Conservation (phyloP, 805 yeast species). For the Ogataea haglerorum region DNA sequence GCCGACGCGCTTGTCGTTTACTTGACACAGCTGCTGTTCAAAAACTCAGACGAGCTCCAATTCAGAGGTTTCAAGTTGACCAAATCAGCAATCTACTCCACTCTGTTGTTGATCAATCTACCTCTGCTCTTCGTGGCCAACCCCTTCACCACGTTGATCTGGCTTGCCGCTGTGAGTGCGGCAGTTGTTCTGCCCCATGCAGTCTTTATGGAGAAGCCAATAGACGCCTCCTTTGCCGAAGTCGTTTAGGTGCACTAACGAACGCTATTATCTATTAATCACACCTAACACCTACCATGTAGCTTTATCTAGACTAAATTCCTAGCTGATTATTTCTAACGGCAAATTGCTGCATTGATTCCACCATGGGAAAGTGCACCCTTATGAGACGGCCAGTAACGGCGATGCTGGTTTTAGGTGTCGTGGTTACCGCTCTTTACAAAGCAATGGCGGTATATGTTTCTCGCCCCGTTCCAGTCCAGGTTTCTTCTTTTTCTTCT, state of each 20-base stretch:
- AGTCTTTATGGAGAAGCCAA: constrained; percentile 87
- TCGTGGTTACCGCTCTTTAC: neutral
- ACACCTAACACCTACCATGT: constrained; percentile 5
- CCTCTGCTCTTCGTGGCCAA: constrained; percentile 66
- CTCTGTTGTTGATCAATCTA: constrained; percentile 60
- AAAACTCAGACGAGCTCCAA: constrained; percentile 25
- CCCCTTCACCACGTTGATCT: constrained; percentile 83
- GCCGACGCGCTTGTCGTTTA: constrained; percentile 40
- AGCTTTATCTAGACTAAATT: neutral
- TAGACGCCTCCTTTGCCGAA: constrained; percentile 91
- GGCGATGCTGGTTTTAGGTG: neutral
- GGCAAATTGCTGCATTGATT: constrained; percentile 4
- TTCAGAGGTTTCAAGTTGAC: constrained; percentile 56
- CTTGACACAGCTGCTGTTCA: constrained; percentile 37
- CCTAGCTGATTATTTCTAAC: neutral
- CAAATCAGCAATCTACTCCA: constrained; percentile 81
- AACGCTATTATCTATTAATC: constrained; percentile 2
- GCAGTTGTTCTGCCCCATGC: constrained; percentile 83
- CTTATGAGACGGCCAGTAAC: neutral
- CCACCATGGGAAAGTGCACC: neutral
- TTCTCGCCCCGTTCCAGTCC: neutral
- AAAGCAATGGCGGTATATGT: neutral
- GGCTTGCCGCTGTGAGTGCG: constrained; percentile 87
- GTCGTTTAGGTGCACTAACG: constrained; percentile 29
- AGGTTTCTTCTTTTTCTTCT: neutral